Base-by-base conservation (phyloP, 1,139 yeast genomes). In the Pichiaceae sp. region DNA sequence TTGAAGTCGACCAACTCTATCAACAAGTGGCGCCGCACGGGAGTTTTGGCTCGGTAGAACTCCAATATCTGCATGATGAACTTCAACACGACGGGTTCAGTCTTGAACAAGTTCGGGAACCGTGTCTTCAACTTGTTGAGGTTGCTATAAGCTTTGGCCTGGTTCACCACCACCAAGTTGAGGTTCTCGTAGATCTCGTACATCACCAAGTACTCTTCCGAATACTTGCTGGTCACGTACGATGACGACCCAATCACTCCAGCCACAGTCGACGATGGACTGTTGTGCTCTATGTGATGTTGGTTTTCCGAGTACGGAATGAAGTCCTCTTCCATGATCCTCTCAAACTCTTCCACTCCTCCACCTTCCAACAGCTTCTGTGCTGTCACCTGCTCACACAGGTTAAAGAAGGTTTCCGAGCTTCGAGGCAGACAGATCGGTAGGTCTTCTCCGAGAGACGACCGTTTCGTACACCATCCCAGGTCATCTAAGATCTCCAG, bases 401-500 rank as follows among this genome's bases (percentile, higher is more conserved):
- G 34, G 32, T 29, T 18, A 33, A 54, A 47, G 34, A 52, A 53
- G 3, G 20, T 30, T 4, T 32, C 29, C 23, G 60, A 32, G 12
- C 57, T 48, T 24, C 48, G 52, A 3, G 89, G 87, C 32, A 75
- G 59, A n/a, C 78, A 65, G 31, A 78, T 58, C 8, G 84, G 77
- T 18, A 68, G 52, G 1, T 87, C 78, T 6, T 62, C 57, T 14
- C 72, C 69, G 48, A 69, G 68, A 3, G 66, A 62, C 42, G 77
- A 73, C 29, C 72, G 56, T 18, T 75, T 75, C 16, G 82, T 72
- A 20, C 64, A 64, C 96, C 96, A 89, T 2, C 78, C 77, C 38
- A 70, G 62, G 49, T 86, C 95, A 52, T 85, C 95, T 37, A 89
- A 61, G n/a, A 87, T 75, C 49, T 87, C 96, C 25, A 78, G 68